These are phyloP conservation scores for Nemania sp. DNA, from an alignment of 2,329 filamentous ascomycete species.

Conservation along the genomic window DNA sequence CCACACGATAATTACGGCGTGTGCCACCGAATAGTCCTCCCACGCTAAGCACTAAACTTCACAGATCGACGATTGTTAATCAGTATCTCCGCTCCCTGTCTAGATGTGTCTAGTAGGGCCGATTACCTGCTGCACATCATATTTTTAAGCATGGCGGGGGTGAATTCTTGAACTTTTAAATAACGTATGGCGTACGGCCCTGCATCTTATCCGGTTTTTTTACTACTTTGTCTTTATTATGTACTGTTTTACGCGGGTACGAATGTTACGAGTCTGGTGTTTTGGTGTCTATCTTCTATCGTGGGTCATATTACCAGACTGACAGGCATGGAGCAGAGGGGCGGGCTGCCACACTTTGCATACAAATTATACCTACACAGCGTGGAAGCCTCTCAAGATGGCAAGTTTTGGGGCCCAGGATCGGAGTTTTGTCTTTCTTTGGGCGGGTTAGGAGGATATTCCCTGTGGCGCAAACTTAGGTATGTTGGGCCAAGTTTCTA, in stretches of 20 bases:
- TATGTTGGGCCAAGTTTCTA: no score
- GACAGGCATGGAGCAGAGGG: slow-evolving; percentile 15
- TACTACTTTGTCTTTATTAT: neutral
- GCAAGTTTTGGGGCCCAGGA: neutral
- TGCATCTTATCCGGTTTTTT: neutral
- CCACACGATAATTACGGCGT: neutral
- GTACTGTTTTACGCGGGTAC: slow-evolving; percentile 1
- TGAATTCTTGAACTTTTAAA: neutral
- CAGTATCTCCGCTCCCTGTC: neutral
- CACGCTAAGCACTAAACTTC: neutral
- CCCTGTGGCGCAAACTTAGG: no score
- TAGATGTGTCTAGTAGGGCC: neutral
- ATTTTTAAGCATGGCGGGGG: neutral
- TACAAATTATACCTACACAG: neutral
- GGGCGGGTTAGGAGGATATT: neutral
- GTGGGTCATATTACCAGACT: slow-evolving; percentile 15
- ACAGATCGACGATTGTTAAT: neutral
- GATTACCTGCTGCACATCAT: neutral
- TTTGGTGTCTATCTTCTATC: slow-evolving; percentile 9
- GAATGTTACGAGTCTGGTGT: slow-evolving; percentile 27
- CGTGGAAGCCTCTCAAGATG: neutral
- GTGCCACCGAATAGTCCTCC: neutral
- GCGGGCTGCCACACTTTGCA: slow-evolving; percentile 9
- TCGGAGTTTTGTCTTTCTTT: neutral
- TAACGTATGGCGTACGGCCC: neutral